These are phyloP conservation scores for Geotrichum candidum DNA, from an alignment of 1,139 yeast genomes.

Conservation along the genomic window DNA sequence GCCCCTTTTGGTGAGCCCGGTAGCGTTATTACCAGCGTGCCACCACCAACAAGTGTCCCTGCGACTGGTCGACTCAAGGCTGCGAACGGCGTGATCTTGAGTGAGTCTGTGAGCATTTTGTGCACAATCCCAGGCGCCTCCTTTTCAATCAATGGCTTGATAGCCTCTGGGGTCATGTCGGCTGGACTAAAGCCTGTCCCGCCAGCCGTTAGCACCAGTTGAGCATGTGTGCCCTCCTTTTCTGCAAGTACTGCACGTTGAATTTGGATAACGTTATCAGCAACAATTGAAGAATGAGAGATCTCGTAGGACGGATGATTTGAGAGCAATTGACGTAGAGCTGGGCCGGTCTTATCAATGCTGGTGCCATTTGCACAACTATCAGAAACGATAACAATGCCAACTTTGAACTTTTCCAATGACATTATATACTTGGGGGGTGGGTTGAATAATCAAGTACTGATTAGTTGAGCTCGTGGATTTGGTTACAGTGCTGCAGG, in stretches of 20 bases:
- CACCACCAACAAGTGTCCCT: constrained; percentile 34
- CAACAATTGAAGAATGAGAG: constrained; percentile 22
- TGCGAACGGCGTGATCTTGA: constrained; percentile 41
- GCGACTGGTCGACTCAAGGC: constrained; percentile 46
- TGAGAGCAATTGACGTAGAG: constrained; percentile 16
- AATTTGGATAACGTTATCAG: constrained; percentile 36
- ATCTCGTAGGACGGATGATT: constrained; percentile 16
- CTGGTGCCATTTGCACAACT: constrained; percentile 32
- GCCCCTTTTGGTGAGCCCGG: constrained; percentile 50
- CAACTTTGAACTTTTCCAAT: constrained; percentile 24
- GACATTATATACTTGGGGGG: not conserved
- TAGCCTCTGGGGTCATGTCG: constrained; percentile 48
- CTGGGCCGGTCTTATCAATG: constrained; percentile 31
- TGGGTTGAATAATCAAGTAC: not conserved
- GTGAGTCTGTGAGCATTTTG: constrained; percentile 40
- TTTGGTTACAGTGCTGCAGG: not conserved
- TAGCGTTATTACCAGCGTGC: constrained; percentile 39
- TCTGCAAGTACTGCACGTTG: constrained; percentile 27
- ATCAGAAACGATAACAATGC: constrained; percentile 38
- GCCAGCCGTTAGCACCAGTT: constrained; percentile 41
- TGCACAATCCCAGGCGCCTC: constrained; percentile 46
- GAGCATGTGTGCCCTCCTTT: constrained; percentile 15
- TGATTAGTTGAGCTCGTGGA: not conserved
- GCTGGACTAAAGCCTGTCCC: constrained; percentile 45
- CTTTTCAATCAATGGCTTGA: constrained; percentile 37